These are phyloP conservation scores for Fistulinella staudtii DNA, from an alignment of 1,284 basidiomycete species.

Conservation along the genomic window DNA sequence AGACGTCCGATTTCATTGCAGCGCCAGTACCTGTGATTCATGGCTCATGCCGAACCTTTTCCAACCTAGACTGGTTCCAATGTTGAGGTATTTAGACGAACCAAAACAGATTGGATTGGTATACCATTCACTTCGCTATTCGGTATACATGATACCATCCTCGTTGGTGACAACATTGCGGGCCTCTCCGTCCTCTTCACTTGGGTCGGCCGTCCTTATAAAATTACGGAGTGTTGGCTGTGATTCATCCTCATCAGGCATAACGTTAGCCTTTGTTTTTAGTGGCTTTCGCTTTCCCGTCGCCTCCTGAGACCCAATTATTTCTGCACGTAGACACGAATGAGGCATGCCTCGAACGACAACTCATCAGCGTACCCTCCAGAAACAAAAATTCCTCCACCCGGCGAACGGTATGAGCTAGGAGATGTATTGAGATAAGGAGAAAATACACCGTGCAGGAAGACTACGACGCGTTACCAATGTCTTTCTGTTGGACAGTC, in stretches of 20 bases:
- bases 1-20: too few species aligned
- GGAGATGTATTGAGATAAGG: neutral
- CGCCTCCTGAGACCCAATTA: constrained; percentile 49
- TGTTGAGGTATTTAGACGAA: too few species aligned
- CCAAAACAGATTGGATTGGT: too few species aligned
- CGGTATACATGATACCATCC: constrained; percentile 33
- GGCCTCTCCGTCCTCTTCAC: constrained; percentile 19
- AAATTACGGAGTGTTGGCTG: constrained; percentile 47
- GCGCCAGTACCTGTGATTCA: too few species aligned
- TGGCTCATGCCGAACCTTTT: too few species aligned
- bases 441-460: neutral
- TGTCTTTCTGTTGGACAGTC: constrained; percentile 66
- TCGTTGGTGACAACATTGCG: constrained; percentile 28
- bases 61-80: too few species aligned
- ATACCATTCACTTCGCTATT: too few species aligned
- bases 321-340: constrained; percentile 38
- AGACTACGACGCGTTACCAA: constrained; percentile 45
- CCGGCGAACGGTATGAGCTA: constrained; percentile 59
- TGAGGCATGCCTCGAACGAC: neutral
- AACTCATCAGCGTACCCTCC: constrained; percentile 45
- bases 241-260: constrained; percentile 15
- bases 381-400: constrained; percentile 73
- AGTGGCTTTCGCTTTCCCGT: constrained; percentile 39
- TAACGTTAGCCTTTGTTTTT: constrained; percentile 26
- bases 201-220: constrained; percentile 24